Conservation (phyloP, 129 eudicot species). For the Apium graveolens region DNA sequence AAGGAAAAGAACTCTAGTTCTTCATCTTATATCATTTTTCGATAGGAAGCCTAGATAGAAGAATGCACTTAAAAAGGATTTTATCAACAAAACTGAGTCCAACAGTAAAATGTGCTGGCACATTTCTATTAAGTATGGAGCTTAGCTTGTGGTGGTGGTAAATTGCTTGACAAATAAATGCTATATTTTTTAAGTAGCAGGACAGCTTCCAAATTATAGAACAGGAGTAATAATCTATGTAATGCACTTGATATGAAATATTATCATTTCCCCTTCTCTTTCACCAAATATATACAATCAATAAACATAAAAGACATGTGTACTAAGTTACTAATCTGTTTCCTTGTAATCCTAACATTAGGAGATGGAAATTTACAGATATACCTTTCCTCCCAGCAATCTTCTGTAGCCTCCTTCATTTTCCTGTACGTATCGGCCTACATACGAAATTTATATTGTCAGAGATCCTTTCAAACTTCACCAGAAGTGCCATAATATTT, state of each 20-base stretch:
- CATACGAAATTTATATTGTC: slow-evolving; percentile 15
- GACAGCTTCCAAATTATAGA: not conserved
- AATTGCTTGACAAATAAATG: no score
- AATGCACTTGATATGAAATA: not conserved
- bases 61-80: not conserved
- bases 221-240: not conserved
- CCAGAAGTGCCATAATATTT: not conserved
- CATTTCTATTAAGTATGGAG: not conserved
- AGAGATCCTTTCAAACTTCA: slow-evolving; percentile 3
- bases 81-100: not conserved
- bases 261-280: not conserved
- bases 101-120: not conserved
- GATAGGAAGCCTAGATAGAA: not conserved
- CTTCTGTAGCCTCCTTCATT: slow-evolving; percentile 67
- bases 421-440: slow-evolving; percentile 86
- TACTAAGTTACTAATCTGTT: not conserved
- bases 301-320: not conserved
- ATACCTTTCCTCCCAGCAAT: slow-evolving; percentile 91
- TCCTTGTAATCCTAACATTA: not conserved
- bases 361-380: not conserved
- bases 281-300: not conserved
- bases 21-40: not conserved
- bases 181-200: not conserved
- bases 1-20: not conserved
- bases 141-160: not conserved